Evolutionary conservation across 2,329 filamentous ascomycete genomes (phyloP).

Genomic region (Alternaria tenuissima): DNA sequence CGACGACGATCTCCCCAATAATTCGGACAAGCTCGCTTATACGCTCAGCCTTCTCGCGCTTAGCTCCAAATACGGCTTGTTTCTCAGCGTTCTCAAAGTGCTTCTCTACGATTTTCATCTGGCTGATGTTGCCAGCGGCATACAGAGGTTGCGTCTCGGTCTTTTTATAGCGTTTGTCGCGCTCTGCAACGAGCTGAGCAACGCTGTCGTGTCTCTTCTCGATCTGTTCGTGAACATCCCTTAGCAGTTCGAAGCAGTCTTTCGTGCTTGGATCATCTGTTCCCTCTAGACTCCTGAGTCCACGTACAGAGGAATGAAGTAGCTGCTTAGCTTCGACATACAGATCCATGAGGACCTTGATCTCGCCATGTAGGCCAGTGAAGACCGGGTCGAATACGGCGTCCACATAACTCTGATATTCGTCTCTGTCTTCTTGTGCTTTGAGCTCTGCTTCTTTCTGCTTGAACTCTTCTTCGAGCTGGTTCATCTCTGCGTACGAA

Average conservation of each 20-base stretch:
- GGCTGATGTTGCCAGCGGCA: constrained; percentile 60
- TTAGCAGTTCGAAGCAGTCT: constrained; percentile 47
- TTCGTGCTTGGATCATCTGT: constrained; percentile 28
- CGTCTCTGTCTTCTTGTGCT: constrained; percentile 61
- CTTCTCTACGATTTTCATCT: constrained; percentile 58
- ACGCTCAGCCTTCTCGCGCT: constrained; percentile 58
- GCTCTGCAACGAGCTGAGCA: constrained; percentile 60
- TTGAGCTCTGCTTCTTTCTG: constrained; percentile 60
- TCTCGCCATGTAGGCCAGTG: constrained; percentile 58
- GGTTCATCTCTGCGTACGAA: constrained; percentile 65
- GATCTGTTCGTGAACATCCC: constrained; percentile 56
- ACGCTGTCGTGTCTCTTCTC: constrained; percentile 61
- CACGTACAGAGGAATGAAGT: constrained; percentile 35
- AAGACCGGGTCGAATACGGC: constrained; percentile 62
- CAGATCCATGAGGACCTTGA: constrained; percentile 58
- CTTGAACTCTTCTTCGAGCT: constrained; percentile 64
- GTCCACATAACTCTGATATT: constrained; percentile 60
- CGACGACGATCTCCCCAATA: constrained; percentile 60
- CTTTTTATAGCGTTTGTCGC: constrained; percentile 63
- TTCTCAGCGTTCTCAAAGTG: constrained; percentile 61
- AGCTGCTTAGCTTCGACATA: constrained; percentile 50
- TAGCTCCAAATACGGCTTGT: constrained; percentile 59
- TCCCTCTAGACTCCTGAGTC: constrained; percentile 29
- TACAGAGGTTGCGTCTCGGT: constrained; percentile 62
- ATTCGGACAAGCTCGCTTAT: constrained; percentile 60